Evolutionary conservation across 2,329 filamentous ascomycete species (phyloP), one percentile per base, ranked within the genome.

Genomic region (Fusarium nelsonii): DNA sequence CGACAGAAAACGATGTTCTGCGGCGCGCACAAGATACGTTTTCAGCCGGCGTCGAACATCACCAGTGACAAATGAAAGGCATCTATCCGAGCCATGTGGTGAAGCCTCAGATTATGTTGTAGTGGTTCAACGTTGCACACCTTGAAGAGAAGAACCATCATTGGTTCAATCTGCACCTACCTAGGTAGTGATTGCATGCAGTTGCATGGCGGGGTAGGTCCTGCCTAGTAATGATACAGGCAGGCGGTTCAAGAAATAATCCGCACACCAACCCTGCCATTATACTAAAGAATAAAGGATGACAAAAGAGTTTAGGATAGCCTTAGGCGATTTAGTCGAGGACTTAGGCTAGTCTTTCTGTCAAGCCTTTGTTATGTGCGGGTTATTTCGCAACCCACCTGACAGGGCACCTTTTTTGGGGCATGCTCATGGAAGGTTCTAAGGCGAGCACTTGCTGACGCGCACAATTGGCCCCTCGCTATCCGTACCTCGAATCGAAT

Each of bases 111-210:
- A 45, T 56, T 41, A 37, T 53, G 41, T 41, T 53, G 16, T 54
- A 56, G 56, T 69, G 66, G 68, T 71, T 58, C 40, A 46, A 68
- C 23, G 46, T 58, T 69, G 71, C 77, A 78, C 77, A 77, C 70
- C 71, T 63, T 58, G 33, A 43, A 54, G 57, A 45, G 34, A 53
- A 46, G 72, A 49, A 59, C 45, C 54, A 58, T 66, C 30, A 79
- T 79, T 79, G 77, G 77, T 46, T 65, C 56, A 49, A 41, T 23
- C 18, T 33, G 23, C 14, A 36, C 40, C 26, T 43, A 36, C 40
- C 26, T 43, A 16, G n/a, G 52, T 16, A 44, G 18, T 33, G 51
- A 52, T 45, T 26, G 62, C 48, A 50, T 18, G 20, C 40, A 39
- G 37, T 51, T 61, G 20, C 41, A 63, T 67, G 63, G 67, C 67